Conservation (phyloP, 78 protist genomes). For the Pigoraptor vietnamica region DNA sequence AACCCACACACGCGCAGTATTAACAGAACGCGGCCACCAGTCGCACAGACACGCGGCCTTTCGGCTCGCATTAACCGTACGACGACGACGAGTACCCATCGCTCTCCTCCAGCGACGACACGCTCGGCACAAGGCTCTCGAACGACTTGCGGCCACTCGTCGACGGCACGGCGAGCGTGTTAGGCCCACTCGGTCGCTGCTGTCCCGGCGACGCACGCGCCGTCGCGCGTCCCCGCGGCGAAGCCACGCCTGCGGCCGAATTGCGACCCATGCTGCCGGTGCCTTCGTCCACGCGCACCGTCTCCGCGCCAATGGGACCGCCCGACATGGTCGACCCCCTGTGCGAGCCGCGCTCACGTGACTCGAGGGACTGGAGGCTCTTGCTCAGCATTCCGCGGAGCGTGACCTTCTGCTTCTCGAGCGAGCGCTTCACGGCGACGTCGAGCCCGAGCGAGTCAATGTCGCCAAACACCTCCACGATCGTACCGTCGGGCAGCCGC, state of each 20-base stretch:
- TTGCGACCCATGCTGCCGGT: too few relatives aligned
- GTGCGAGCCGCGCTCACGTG: neutral
- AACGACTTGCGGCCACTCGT: neutral
- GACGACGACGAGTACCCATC: neutral
- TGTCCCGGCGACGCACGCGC: too few relatives aligned
- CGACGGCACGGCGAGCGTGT: neutral
- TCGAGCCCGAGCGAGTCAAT: neutral
- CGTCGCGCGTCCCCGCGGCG: too few relatives aligned
- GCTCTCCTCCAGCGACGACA: neutral
- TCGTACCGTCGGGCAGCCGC: conserved; percentile 18
- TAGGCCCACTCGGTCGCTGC: too few relatives aligned
- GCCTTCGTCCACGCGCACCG: neutral
- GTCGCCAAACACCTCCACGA: conserved; percentile 6
- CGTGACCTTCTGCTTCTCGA: neutral
- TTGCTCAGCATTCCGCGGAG: neutral
- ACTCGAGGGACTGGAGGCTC: neutral
- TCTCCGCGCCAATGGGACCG: neutral
- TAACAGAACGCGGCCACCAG: too few relatives aligned
- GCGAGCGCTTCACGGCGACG: neutral
- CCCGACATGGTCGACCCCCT: neutral
- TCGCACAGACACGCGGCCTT: neutral
- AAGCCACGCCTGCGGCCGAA: too few relatives aligned
- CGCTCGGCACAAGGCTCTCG: neutral
- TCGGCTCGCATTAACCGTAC: too few relatives aligned
- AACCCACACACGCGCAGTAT: too few relatives aligned